A percentile compares a stretch with the other conserved stretches of the same genome.
Conservation (phyloP, 2,329 filamentous ascomycete species). For the Pseudogymnoascus sp. region DNA sequence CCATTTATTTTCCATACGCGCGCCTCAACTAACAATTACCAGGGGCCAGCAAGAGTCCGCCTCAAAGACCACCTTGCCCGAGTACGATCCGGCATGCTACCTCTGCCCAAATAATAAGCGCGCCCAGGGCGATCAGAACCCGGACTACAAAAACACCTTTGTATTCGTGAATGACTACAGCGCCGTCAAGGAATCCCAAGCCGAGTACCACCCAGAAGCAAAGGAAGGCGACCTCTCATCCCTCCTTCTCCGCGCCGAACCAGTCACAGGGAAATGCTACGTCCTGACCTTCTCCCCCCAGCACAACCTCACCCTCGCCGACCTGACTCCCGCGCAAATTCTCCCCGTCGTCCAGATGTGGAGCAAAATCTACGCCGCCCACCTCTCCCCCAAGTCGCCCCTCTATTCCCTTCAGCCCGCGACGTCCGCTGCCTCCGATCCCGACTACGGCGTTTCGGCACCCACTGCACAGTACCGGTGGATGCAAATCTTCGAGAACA, state of each 20-base stretch:
- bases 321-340: constrained; percentile 70
- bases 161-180: constrained; percentile 97
- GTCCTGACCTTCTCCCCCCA: constrained; percentile 88
- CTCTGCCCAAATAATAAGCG: constrained; percentile 86
- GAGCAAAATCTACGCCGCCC: constrained; percentile 79
- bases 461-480: constrained; percentile 77
- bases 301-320: constrained; percentile 87
- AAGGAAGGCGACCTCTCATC: constrained; percentile 51
- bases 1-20: neutral
- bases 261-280: constrained; percentile 92
- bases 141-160: constrained; percentile 77
- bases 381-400: constrained; percentile 65
- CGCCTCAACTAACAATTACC: constrained; percentile 11
- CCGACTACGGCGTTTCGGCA: constrained; percentile 36
- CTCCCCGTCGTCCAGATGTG: constrained; percentile 79
- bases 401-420: constrained; percentile 40
- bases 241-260: constrained; percentile 69
- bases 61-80: constrained; percentile 59
- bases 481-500: constrained; percentile 99
- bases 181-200: constrained; percentile 88
- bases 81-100: constrained; percentile 86
- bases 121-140: constrained; percentile 79
- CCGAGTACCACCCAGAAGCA: constrained; percentile 52
- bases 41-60: constrained; percentile 72
- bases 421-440: constrained; percentile 32